Evolutionary conservation across 495 filamentous ascomycete species (phyloP).

Genomic region (Tuber calosporum): DNA sequence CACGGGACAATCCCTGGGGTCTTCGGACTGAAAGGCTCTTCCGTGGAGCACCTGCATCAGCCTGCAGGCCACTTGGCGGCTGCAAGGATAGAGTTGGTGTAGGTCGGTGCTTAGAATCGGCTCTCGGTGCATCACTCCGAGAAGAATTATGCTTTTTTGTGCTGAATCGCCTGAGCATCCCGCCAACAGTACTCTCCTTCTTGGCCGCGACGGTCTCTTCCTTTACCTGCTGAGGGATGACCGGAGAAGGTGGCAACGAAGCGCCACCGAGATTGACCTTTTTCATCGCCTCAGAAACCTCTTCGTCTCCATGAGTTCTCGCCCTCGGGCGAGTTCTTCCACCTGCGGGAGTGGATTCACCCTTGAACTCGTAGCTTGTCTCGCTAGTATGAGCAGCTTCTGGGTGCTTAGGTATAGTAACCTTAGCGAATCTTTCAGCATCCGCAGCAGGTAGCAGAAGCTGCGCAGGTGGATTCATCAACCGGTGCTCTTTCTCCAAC

Average conservation of each 20-base stretch:
- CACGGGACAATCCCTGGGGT: conserved; percentile 57
- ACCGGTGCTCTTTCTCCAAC: conserved; percentile 64
- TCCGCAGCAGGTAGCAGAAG: conserved; percentile 29
- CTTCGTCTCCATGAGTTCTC: conserved; percentile 92
- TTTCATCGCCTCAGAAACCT: conserved; percentile 68
- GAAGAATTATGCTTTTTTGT: conserved; percentile 64
- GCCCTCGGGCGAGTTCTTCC: conserved; percentile 76
- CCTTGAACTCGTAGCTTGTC: conserved; percentile 68
- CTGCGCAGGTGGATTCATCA: conserved; percentile 23
- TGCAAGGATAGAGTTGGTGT: conserved; percentile 40
- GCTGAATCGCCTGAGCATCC: conserved; percentile 84
- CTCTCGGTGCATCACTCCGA: conserved; percentile 46
- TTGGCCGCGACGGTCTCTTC: conserved; percentile 56
- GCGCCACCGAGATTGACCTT: conserved; percentile 57
- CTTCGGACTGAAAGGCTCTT: conserved; percentile 79
- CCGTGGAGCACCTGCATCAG: conserved; percentile 55
- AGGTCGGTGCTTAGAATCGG: conserved; percentile 40
- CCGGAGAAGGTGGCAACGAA: conserved; percentile 50
- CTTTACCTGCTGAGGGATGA: conserved; percentile 52
- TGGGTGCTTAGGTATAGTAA: conserved; percentile 47
- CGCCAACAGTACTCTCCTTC: conserved; percentile 80
- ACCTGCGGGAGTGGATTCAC: conserved; percentile 64
- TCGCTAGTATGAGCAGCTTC: conserved; percentile 89
- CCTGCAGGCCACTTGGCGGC: conserved; percentile 52
- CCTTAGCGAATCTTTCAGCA: conserved; percentile 25